Percentiles rank a stretch among this genome's conserved stretches.
phyloP scores from a whole-genome alignment of 2,329 filamentous ascomycete genomes.

The Xylariaceae sp. region DNA sequence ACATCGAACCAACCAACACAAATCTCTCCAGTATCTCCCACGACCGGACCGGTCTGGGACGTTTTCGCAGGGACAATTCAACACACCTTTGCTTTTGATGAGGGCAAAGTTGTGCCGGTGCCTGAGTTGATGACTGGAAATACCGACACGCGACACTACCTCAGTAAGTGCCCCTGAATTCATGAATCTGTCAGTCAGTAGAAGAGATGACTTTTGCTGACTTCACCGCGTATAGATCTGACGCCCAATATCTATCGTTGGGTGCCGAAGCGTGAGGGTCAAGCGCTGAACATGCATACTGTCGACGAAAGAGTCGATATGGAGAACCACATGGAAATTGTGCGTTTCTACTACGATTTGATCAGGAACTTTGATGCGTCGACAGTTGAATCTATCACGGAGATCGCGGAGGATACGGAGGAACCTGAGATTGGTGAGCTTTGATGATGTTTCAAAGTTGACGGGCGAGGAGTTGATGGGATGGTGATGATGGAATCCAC shows the following conservation, averaged over 20 bases:
- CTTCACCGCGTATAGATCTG: conserved; percentile 24
- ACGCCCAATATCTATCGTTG: conserved; percentile 38
- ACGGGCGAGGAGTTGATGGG: too few species aligned
- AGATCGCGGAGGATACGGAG: neutral
- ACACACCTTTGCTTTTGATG: conserved; percentile 34
- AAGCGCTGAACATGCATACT: conserved; percentile 33
- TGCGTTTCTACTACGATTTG: conserved; percentile 37
- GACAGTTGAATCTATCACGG: conserved; percentile 11
- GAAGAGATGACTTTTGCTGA: conserved; percentile 2
- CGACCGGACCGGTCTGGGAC: conserved; percentile 30
- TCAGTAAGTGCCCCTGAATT: conserved; percentile 26
- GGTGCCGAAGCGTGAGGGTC: conserved; percentile 34
- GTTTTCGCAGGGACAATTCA: conserved; percentile 33
- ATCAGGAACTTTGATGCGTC: conserved; percentile 35
- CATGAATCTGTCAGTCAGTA: neutral
- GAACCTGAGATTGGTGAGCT: conserved; percentile 20
- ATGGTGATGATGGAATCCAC: too few species aligned
- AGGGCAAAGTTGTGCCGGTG: conserved; percentile 34
- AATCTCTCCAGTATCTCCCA: conserved; percentile 36
- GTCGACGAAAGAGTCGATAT: conserved; percentile 38
- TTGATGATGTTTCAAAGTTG: conserved; percentile 3
- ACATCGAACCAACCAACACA: conserved; percentile 32
- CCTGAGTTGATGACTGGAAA: conserved; percentile 37
- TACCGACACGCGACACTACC: conserved; percentile 35
- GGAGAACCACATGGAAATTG: conserved; percentile 35